Evolutionary conservation across 441 rosid genomes (phyloP).

Genomic region (Populus hybrid): DNA sequence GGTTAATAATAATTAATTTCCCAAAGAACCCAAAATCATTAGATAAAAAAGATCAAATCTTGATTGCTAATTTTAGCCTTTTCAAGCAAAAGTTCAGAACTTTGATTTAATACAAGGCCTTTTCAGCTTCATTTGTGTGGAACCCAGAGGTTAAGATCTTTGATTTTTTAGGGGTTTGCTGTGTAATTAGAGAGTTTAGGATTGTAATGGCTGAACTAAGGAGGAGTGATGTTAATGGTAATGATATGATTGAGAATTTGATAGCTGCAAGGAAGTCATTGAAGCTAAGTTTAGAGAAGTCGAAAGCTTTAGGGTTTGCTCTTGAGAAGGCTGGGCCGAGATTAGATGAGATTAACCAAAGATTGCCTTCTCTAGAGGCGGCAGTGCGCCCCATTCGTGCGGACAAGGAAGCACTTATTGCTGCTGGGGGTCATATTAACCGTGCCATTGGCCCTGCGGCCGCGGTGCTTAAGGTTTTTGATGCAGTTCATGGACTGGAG

Average conservation of each 20-base stretch:
- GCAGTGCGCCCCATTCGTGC: constrained; percentile 91
- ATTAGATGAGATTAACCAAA: constrained; percentile 70
- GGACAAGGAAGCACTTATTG: constrained; percentile 73
- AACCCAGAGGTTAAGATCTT: neutral
- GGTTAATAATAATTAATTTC: constrained; percentile 19
- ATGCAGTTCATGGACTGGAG: constrained; percentile 95
- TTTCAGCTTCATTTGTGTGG: constrained; percentile 1
- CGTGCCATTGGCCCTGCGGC: constrained; percentile 99
- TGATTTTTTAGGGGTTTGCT: constrained; percentile 19
- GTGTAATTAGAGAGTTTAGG: constrained; percentile 19
- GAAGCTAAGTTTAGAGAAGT: constrained; percentile 75
- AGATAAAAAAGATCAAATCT: neutral
- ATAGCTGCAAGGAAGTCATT: constrained; percentile 64
- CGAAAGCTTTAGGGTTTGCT: constrained; percentile 56
- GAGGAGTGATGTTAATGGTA: constrained; percentile 1
- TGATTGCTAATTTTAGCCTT: neutral
- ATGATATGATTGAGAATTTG: constrained; percentile 42
- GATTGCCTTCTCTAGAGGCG: constrained; percentile 74
- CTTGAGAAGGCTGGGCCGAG: constrained; percentile 68
- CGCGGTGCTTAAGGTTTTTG: constrained; percentile 96
- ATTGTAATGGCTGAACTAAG: constrained; percentile 50
- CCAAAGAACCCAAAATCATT: constrained; percentile 8
- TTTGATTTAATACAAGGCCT: neutral
- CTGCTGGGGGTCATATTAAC: constrained; percentile 87
- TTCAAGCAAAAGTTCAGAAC: neutral